Evolutionary conservation across 2,329 filamentous ascomycete species (phyloP).

Genomic region (Talaromyces islandicus): DNA sequence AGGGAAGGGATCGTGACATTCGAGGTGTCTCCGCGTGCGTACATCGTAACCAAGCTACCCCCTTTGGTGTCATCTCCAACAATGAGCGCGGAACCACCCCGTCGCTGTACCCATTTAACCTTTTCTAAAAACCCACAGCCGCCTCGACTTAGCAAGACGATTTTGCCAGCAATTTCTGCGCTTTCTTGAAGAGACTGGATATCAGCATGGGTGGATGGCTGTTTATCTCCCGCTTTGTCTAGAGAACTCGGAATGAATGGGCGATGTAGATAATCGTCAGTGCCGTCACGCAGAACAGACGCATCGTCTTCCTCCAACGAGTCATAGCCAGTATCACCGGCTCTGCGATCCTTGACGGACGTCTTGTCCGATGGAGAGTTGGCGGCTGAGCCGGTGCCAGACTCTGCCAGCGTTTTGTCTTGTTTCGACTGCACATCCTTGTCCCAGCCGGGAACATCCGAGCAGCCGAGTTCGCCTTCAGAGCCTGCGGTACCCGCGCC

Average conservation of each 20-base stretch:
- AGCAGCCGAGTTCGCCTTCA: constrained; percentile 87
- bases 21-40: constrained; percentile 91
- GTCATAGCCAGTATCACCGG: constrained; percentile 17
- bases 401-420: constrained; percentile 14
- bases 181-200: constrained; percentile 88
- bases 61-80: constrained; percentile 90
- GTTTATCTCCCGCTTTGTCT: constrained; percentile 28
- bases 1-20: constrained; percentile 91
- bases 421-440: constrained; percentile 40
- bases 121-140: constrained; percentile 97
- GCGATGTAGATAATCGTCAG: constrained; percentile 75
- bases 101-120: constrained; percentile 90
- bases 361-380: constrained; percentile 17
- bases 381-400: constrained; percentile 19
- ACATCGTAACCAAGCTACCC: constrained; percentile 91
- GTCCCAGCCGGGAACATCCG: constrained; percentile 87
- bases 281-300: constrained; percentile 58
- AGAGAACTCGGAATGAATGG: constrained; percentile 35
- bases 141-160: constrained; percentile 84
- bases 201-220: constrained; percentile 62
- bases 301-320: constrained; percentile 16
- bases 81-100: constrained; percentile 83
- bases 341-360: constrained; percentile 16
- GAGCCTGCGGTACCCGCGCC: constrained; percentile 48
- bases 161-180: constrained; percentile 87